Evolutionary conservation across 2,329 filamentous ascomycete genomes (phyloP).

Genomic region (Penicillium verrucosum): DNA sequence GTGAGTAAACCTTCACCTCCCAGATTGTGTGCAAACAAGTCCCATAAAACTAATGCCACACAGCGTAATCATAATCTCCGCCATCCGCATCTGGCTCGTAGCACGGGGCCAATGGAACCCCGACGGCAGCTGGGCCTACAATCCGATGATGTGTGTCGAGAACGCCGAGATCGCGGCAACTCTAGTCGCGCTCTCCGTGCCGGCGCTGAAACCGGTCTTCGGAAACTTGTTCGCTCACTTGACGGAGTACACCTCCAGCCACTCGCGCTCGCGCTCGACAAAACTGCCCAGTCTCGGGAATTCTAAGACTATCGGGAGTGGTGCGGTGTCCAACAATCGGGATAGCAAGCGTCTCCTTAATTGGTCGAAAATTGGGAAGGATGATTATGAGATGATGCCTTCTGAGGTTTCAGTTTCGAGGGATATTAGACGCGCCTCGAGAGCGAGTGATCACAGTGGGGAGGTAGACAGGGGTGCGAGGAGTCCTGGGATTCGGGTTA

Average conservation of each 20-base stretch:
- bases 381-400: constrained; percentile 30
- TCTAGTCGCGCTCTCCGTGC: constrained; percentile 51
- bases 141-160: constrained; percentile 51
- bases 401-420: constrained; percentile 21
- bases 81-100: constrained; percentile 48
- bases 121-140: constrained; percentile 52
- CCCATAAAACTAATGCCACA: constrained; percentile 1
- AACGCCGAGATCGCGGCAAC: constrained; percentile 52
- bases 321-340: constrained; percentile 10
- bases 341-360: constrained; percentile 24
- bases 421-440: neutral
- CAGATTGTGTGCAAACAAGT: neutral
- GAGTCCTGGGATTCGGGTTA: constrained; percentile 20
- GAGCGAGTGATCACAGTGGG: neutral
- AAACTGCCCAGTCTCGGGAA: constrained; percentile 10
- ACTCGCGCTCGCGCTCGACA: constrained; percentile 16
- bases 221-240: constrained; percentile 27
- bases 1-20: constrained; percentile 31
- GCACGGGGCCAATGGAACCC: constrained; percentile 46
- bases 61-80: constrained; percentile 51
- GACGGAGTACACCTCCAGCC: constrained; percentile 23
- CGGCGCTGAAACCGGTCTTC: constrained; percentile 50
- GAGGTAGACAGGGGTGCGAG: neutral
- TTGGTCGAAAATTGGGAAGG: constrained; percentile 19
- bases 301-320: constrained; percentile 17